Base-by-base conservation (phyloP, 352 stramenopile genomes). In the Globisporangium yorkense region DNA sequence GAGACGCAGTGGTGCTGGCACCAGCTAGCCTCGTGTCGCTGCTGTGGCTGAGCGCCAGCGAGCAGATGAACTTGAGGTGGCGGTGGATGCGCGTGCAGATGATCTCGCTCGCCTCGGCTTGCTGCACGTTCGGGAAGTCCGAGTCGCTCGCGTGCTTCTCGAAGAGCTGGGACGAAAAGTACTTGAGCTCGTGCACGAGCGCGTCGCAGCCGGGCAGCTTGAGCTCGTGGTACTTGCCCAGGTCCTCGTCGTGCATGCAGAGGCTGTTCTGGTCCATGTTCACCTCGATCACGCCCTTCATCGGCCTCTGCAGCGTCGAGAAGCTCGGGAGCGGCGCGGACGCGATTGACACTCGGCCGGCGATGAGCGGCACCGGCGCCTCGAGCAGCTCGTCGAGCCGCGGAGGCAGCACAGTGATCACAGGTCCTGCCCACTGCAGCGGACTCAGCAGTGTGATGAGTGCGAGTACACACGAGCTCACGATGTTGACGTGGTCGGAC, bases 261-360 rank as follows among this genome's bases (percentile, higher is more conserved):
- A 93, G 51, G 20, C 75, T 72, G 59, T 91, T 88, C 33, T 84
- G 70, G 57, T 93, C 84, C 75, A 93, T 85, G 45, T 88, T 83
- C 71, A 93, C 88, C 59, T 91, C 77, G 51, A 91, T 87, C 13
- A 93, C 77, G 16, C 80, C 80, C 13, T 69, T 70, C 72, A 91
- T 89, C 10, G 81, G 75, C 13, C 59, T 64, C 5, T 68, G 70
- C 27, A 88, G 58, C 24, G 80, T 88, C 24, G 79, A 87, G 41
- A 84, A 87, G 2, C 74, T 81, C 16, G 54, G 62, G 47, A 75
- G 76, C 10, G 59, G 56, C 0, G 60, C 67, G 5, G 71, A 84
- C 29, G 73, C 72, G 35, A 84, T 79, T 0, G 75, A 87, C 21
- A 93, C 79, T 7, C 81, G 77, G n/a, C 84, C 84, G 18, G 80